A percentile compares a stretch with the other conserved stretches of the same genome.
These are phyloP conservation scores for Collariella sp. DNA, from an alignment of 495 filamentous ascomycete species.

Conservation along the genomic window DNA sequence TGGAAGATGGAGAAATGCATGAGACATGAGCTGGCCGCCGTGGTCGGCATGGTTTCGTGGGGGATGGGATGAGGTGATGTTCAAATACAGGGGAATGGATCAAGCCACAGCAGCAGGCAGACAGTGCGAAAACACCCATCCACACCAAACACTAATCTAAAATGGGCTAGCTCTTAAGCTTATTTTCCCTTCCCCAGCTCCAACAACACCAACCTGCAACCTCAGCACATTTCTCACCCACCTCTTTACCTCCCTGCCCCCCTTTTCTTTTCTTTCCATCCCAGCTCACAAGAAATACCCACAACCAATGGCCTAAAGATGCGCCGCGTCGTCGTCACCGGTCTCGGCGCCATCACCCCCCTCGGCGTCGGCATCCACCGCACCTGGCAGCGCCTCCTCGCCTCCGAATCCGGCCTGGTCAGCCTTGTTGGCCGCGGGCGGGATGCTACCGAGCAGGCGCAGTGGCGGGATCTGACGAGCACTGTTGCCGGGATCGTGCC, in stretches of 20 bases:
- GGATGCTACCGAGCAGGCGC: conserved; percentile 17
- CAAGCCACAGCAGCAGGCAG: too few species aligned
- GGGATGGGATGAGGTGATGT: too few species aligned
- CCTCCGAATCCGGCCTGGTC: conserved; percentile 69
- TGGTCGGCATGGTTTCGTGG: too few species aligned
- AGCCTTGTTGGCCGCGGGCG: conserved; percentile 53
- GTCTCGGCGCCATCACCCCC: conserved; percentile 86
- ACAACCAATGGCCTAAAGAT: conserved; percentile 38
- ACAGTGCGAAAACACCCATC: too few species aligned
- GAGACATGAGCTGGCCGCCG: too few species aligned
- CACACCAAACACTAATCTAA: too few species aligned
- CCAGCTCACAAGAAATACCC: neutral
- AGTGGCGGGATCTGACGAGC: conserved; percentile 64
- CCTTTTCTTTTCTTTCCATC: neutral
- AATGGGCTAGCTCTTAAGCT: too few species aligned
- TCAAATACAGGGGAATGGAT: too few species aligned
- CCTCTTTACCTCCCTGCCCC: neutral
- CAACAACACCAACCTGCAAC: too few species aligned
- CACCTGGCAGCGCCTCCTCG: conserved; percentile 74
- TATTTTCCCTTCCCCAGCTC: too few species aligned
- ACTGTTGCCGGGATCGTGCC: conserved; percentile 81
- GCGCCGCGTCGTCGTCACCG: conserved; percentile 93
- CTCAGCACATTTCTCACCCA: neutral
- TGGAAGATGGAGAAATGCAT: too few species aligned
- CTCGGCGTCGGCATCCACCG: conserved; percentile 71